phyloP scores from a whole-genome alignment of 257 asterid species.

The Nicotiana tabacum region DNA sequence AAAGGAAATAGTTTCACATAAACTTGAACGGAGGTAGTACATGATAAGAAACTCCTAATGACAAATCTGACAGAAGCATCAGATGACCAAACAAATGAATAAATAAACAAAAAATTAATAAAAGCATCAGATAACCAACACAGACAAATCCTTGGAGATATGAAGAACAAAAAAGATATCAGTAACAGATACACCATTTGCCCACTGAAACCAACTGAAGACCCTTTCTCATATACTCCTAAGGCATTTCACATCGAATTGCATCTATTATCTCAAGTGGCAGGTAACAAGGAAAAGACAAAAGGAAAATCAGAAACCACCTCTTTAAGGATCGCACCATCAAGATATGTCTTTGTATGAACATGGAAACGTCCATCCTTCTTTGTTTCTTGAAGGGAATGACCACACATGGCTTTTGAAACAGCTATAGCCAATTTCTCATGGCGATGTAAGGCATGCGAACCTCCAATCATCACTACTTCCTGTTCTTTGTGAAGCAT shows the following conservation, averaged over 20 bases:
- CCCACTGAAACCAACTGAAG: not conserved
- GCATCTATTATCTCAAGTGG: slow-evolving; percentile 5
- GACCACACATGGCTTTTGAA: slow-evolving; percentile 95
- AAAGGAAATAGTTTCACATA: too few relatives aligned
- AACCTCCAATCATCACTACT: slow-evolving; percentile 83
- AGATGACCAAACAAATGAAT: not conserved
- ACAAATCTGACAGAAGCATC: not conserved
- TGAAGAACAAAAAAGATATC: not conserved
- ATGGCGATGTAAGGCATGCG: slow-evolving; percentile 88
- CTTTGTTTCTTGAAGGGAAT: slow-evolving; percentile 97
- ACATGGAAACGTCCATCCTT: slow-evolving; percentile 98
- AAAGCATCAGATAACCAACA: not conserved
- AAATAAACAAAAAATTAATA: not conserved
- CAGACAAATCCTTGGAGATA: not conserved
- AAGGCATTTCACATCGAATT: not conserved
- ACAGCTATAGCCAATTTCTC: slow-evolving; percentile 96
- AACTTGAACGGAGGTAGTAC: not conserved
- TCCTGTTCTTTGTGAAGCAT: slow-evolving; percentile 87
- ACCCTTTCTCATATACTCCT: not conserved
- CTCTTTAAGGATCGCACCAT: slow-evolving; percentile 98
- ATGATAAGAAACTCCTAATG: slow-evolving; percentile 11
- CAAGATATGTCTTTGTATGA: slow-evolving; percentile 87
- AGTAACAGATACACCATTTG: not conserved
- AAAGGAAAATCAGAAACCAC: slow-evolving; percentile 28
- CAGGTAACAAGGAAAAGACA: not conserved